These are phyloP conservation scores for Calocybe indica DNA, from an alignment of 768 basidiomycete genomes.

Conservation along the genomic window DNA sequence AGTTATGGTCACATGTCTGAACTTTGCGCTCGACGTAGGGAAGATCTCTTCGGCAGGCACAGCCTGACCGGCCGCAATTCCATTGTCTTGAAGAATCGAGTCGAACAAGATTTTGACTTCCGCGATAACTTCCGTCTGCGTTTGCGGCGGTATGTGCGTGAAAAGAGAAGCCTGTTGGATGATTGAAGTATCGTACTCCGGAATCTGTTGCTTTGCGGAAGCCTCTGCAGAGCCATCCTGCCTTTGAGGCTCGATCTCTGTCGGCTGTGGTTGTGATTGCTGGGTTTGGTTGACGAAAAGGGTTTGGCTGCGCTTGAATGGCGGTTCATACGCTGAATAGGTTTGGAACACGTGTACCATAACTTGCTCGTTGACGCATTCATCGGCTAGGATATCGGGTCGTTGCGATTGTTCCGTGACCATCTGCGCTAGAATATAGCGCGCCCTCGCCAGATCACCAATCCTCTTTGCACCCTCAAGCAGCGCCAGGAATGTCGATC, in stretches of 20 bases:
- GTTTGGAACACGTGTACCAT: constrained; percentile 85
- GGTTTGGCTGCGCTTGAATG: constrained; percentile 45
- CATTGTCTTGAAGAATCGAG: constrained; percentile 45
- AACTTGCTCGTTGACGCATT: constrained; percentile 53
- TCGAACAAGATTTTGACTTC: constrained; percentile 67
- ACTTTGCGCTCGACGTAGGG: constrained; percentile 21
- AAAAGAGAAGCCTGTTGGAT: constrained; percentile 13
- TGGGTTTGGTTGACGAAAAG: not conserved
- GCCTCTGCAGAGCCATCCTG: not conserved
- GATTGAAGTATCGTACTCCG: constrained; percentile 2
- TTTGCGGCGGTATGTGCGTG: constrained; percentile 67
- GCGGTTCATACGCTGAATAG: constrained; percentile 75
- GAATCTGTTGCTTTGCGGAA: not conserved
- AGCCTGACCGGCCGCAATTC: constrained; percentile 1
- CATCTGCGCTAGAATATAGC: constrained; percentile 92
- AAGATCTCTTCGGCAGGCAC: not conserved
- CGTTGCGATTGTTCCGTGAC: constrained; percentile 31
- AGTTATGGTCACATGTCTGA: constrained; percentile 51
- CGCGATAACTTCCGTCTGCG: constrained; percentile 57
- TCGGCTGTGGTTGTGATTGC: not conserved
- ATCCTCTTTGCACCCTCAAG: constrained; percentile 84
- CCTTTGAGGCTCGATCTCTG: not conserved
- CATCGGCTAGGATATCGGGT: constrained; percentile 14
- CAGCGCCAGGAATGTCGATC: constrained; percentile 73
- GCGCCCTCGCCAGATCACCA: constrained; percentile 74